Base-by-base conservation (phyloP, 768 basidiomycete genomes). In the Rhizopogon sp. region DNA sequence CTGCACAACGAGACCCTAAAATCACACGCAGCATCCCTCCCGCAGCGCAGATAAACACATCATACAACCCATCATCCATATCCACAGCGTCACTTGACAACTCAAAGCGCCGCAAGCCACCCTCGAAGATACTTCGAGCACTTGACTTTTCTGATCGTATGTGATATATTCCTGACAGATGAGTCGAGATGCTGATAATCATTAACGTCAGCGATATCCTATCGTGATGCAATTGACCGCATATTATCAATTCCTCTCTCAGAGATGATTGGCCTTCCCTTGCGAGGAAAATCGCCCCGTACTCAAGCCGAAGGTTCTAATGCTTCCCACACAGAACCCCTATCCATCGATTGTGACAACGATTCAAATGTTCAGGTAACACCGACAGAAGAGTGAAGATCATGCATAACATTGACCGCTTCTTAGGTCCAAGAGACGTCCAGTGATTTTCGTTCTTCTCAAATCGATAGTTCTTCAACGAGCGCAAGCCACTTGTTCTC, bases 171-270 rank as follows among this genome's bases (percentile, higher is more conserved):
- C 43, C 3, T 22, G n/a, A 17, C 35, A 14, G 14, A 22, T 49
- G 31, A 33, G 13, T 35, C 9, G 9, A 49, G 8, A 5, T 40
- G 29, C 46, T 61, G 41, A 20, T 46, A 22, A 22, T 35, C 22
- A n/a, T 20, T 42, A 50, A 37, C 39, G 39, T 39, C 50, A 69
- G 68, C 71, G 28, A 25, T 43, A 25, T 64, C 67, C 33, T 60
- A 64, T 51, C 65, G 70, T 40, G 61, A 66, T 52, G 65, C 69
- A n/a, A 63, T 70, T 43, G 58, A 66, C 3, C 59, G 65, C 17
- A 66, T 70, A 44, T 49, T 49, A 25, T 37, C 35, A 10, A 49
- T 49, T 3, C 47, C 47, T 49, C 47, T 49, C 16, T 49, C 47
- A 49, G 47, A 49, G 2, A 22, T 49, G 20, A 35, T 49, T 16